Evolutionary conservation across 352 stramenopile species (phyloP).

Genomic region (Pelagophyceae sp.): DNA sequence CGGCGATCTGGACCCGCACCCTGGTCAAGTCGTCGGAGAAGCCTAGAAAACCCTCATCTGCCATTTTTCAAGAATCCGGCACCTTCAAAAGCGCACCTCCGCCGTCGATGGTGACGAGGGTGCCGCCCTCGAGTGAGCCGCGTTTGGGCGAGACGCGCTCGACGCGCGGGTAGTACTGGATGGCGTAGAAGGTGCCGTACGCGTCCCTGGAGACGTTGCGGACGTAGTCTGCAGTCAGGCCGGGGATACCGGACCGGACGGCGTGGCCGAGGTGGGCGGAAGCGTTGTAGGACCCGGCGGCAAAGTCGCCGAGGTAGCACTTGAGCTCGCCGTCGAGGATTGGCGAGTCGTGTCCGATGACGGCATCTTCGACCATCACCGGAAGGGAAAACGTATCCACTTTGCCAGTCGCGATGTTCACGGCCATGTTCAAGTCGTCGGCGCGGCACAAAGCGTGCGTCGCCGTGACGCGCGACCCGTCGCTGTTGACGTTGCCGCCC

Average conservation of each 20-base stretch:
- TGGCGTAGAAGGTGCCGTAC: slow-evolving; percentile 16
- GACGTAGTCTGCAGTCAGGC: slow-evolving; percentile 9
- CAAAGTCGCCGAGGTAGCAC: slow-evolving; percentile 27
- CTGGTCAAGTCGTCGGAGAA: slow-evolving; percentile 7
- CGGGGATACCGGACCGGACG: neutral
- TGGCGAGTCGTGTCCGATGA: slow-evolving; percentile 21
- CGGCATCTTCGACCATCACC: slow-evolving; percentile 25
- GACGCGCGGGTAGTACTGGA: slow-evolving; percentile 29
- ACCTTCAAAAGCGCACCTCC: too few relatives aligned
- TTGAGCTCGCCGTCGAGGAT: slow-evolving; percentile 21
- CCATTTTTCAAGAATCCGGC: too few relatives aligned
- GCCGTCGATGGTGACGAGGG: slow-evolving; percentile 24
- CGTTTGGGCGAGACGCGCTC: neutral
- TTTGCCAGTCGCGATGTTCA: slow-evolving; percentile 1
- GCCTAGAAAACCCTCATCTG: too few relatives aligned
- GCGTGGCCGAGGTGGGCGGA: slow-evolving; percentile 6
- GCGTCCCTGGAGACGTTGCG: slow-evolving; percentile 8
- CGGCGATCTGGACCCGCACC: slow-evolving; percentile 18
- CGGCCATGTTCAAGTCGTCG: slow-evolving; percentile 23
- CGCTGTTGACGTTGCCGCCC: slow-evolving; percentile 26
- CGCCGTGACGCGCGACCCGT: neutral
- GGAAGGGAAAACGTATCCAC: slow-evolving; percentile 18
- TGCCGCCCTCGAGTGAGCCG: slow-evolving; percentile 24
- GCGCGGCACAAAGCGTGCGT: slow-evolving; percentile 25
- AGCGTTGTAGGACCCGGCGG: slow-evolving; percentile 23